Conservation (phyloP, 306 rosid genomes). For the Acacia crassicarpa region DNA sequence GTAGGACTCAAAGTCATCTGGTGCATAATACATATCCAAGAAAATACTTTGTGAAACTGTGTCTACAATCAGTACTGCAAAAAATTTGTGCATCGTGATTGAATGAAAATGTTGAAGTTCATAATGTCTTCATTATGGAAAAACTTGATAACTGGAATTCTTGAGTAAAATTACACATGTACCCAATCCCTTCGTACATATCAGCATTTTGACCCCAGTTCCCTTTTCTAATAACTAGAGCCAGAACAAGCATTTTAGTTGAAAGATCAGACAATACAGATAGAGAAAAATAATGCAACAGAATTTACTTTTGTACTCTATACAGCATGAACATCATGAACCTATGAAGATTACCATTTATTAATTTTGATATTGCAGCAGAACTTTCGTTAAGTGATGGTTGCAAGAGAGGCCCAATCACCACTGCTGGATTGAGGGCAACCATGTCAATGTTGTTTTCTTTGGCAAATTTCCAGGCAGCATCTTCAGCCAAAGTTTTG, state of each 20-base stretch:
- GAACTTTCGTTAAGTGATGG: conserved; percentile 68
- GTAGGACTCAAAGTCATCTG: too few species aligned
- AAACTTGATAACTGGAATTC: not conserved
- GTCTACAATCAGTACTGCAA: not conserved
- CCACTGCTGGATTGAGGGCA: conserved; percentile 70
- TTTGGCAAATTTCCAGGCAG: conserved; percentile 79
- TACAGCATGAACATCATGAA: not conserved
- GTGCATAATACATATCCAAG: not conserved
- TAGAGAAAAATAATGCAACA: not conserved
- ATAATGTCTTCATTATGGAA: not conserved
- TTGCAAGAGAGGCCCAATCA: conserved; percentile 77
- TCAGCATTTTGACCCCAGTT: not conserved
- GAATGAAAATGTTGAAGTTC: not conserved
- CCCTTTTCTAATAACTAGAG: not conserved
- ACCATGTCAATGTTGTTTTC: conserved; percentile 81
- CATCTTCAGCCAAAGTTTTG: conserved; percentile 86
- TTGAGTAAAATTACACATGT: not conserved
- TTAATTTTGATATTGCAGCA: conserved; percentile 45
- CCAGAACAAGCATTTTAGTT: not conserved
- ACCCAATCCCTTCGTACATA: not conserved
- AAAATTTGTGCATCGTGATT: not conserved
- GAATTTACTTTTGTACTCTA: not conserved
- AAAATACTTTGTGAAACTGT: not conserved
- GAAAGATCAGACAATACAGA: not conserved
- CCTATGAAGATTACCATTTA: conserved; percentile 55